These are phyloP conservation scores for Antitrichia curtipendula DNA, from an alignment of 225 moss, liverwort and hornwort species.

Conservation along the genomic window DNA sequence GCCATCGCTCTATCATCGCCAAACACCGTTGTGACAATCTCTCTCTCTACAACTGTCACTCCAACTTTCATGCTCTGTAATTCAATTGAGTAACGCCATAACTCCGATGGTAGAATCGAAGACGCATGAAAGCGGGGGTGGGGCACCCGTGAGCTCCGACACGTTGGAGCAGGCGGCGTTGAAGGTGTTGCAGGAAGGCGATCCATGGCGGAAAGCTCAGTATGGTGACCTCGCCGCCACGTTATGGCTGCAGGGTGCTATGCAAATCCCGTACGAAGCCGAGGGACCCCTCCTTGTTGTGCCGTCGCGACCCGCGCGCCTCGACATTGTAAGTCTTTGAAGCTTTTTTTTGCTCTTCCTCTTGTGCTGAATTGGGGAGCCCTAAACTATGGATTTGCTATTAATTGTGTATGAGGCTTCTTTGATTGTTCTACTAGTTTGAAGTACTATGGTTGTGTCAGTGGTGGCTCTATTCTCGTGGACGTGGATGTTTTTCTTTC, in stretches of 20 bases:
- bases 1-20: background rate
- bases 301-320: conserved; percentile 40
- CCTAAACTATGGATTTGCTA: background rate
- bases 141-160: conserved; percentile 10
- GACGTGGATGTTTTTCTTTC: background rate
- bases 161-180: conserved; percentile 44
- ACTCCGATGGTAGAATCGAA: background rate
- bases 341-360: background rate
- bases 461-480: background rate
- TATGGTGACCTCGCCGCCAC: conserved; percentile 33
- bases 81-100: background rate
- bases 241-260: conserved; percentile 27
- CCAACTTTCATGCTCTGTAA: background rate
- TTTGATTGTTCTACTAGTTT: background rate
- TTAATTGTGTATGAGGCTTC: background rate
- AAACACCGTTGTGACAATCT: background rate
- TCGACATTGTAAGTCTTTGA: conserved; percentile 6
- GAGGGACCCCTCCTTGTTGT: background rate
- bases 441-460: background rate
- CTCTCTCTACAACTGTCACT: background rate
- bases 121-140: background rate
- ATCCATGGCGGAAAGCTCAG: conserved; percentile 41
- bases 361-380: background rate
- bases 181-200: conserved; percentile 30
- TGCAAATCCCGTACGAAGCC: conserved; percentile 7